phyloP scores from a whole-genome alignment of 352 stramenopile species.

The Phytophthora tubulina region DNA sequence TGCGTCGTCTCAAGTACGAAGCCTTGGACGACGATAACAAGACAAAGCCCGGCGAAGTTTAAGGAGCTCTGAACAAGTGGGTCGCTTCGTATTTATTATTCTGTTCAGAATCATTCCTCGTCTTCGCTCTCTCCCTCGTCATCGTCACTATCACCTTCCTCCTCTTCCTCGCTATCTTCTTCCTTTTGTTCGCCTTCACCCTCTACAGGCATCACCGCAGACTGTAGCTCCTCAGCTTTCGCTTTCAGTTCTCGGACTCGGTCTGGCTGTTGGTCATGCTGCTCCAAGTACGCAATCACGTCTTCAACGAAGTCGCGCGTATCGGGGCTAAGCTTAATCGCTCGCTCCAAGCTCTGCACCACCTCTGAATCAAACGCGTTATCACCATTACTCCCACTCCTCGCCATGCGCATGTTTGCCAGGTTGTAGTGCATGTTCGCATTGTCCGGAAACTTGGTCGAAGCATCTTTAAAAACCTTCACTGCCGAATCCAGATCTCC shows the following conservation, averaged over 20 bases:
- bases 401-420: slow-evolving; percentile 71
- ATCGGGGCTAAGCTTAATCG: slow-evolving; percentile 53
- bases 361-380: slow-evolving; percentile 38
- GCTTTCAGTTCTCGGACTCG: slow-evolving; percentile 30
- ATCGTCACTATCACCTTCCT: slow-evolving; percentile 15
- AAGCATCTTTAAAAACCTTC: slow-evolving; percentile 56
- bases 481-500: slow-evolving; percentile 64
- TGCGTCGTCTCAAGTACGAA: slow-evolving; percentile 53
- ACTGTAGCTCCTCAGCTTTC: slow-evolving; percentile 29
- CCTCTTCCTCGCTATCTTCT: slow-evolving; percentile 1
- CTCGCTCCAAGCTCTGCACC: slow-evolving; percentile 48
- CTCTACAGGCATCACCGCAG: neutral
- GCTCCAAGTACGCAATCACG: slow-evolving; percentile 50
- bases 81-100: slow-evolving; percentile 40
- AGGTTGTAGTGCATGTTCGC: slow-evolving; percentile 80
- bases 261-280: slow-evolving; percentile 32
- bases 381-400: slow-evolving; percentile 32
- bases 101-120: slow-evolving; percentile 18
- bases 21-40: slow-evolving; percentile 22
- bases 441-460: slow-evolving; percentile 43
- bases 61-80: slow-evolving; percentile 9
- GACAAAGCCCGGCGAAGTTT: slow-evolving; percentile 7
- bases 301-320: slow-evolving; percentile 64
- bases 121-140: slow-evolving; percentile 30
- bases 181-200: slow-evolving; percentile 19